Base-by-base conservation (phyloP, 148 eudicot species). In the Amaranthus cruentus region DNA sequence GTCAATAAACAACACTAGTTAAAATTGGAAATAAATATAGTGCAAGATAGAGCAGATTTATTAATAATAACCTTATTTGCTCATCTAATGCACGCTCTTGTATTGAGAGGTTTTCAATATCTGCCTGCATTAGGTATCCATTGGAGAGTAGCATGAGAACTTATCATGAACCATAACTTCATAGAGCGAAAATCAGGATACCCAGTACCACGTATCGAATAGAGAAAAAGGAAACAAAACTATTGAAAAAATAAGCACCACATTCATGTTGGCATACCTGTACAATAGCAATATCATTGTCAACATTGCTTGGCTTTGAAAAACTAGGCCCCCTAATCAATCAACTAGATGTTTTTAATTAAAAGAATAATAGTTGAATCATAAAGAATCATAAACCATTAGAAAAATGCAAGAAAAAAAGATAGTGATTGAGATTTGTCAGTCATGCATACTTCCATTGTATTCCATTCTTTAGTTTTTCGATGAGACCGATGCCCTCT, bases 401-500 rank as follows among this genome's bases (percentile, higher is more conserved):
- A 18, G 63, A 7, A 61, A 62, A 55, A 18, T 5, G 47, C 69
- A 69, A 71, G 53, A 43, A 8, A 66, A 67, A 49, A 18, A 7
- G 1, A 58, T 18, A 57, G 18, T 53, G 38, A 28, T 28, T 28
- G 38, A 28, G 38, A 28, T 28, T n/a, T 47, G 28, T 7, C 4
- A 75, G 56, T n/a, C 46, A 44, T 64, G 57, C 98, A 75, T 94
- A 94, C 98, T 94, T 94, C 98, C 98, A 94, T 65, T 94, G 98
- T 73, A 94, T 94, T 77, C 97, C 85, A 74, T 94, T 94, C 79
- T 91, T 94, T 66, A 94, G 85, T 82, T 91, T 94, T 75, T 94
- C 98, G 43, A 94, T 91, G 9, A 94, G 91, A 50, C 98, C 98
- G 72, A 91, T 91, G 82, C 98, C 98, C 81, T 94, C 98, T 62